Conservation (phyloP, 441 rosid species). For the Pelargonium myrrhifolium region DNA sequence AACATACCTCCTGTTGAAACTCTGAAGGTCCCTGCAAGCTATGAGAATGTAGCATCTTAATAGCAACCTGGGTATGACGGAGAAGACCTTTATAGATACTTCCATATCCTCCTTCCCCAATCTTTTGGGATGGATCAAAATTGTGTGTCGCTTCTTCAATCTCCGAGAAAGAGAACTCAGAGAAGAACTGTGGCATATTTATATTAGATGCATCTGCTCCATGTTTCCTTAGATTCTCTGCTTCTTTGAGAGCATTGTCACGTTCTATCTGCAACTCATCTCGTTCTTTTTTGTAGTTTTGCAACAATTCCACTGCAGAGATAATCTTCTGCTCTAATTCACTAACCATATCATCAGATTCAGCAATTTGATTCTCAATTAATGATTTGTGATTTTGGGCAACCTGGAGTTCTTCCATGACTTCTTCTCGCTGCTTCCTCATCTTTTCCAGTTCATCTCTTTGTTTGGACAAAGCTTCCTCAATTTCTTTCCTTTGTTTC, state of each 20-base stretch:
- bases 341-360: constrained; percentile 43
- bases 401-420: constrained; percentile 42
- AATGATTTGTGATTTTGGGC: constrained; percentile 42
- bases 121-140: constrained; percentile 61
- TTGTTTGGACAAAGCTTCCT: constrained; percentile 52
- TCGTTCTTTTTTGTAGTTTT: constrained; percentile 56
- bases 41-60: constrained; percentile 61
- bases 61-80: constrained; percentile 67
- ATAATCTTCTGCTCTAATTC: constrained; percentile 78
- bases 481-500: constrained; percentile 56
- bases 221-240: constrained; percentile 65
- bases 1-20: constrained; percentile 80
- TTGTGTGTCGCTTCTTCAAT: constrained; percentile 63
- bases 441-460: constrained; percentile 41
- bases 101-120: constrained; percentile 96
- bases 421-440: constrained; percentile 40
- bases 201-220: constrained; percentile 48
- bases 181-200: constrained; percentile 47
- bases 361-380: constrained; percentile 54
- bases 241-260: constrained; percentile 79
- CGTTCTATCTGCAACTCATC: constrained; percentile 66
- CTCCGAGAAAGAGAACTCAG: constrained; percentile 69
- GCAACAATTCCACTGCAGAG: constrained; percentile 72
- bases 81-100: constrained; percentile 69
- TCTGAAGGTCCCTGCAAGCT: constrained; percentile 84